Conservation (phyloP, 331 rosid genomes). For the Pyracantha coccinea region DNA sequence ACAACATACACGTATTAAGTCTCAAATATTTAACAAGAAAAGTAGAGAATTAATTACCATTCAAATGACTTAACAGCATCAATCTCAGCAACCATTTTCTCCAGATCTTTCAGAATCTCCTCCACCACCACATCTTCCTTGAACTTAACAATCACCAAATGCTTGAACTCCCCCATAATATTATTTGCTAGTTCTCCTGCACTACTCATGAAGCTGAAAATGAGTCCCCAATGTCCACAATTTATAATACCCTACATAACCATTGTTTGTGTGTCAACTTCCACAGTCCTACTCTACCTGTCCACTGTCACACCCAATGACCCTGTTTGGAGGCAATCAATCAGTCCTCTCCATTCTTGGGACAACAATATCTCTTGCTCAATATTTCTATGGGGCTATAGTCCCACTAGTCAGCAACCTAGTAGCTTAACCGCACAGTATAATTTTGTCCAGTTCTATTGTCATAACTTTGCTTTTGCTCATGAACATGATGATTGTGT, state of each 20-base stretch:
- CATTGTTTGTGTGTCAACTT: constrained; percentile 20
- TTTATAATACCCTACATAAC: constrained; percentile 24
- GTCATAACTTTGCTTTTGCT: neutral
- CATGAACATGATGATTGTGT: neutral
- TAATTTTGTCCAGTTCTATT: neutral
- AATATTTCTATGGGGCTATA: neutral
- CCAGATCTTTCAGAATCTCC: constrained; percentile 60
- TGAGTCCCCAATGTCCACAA: neutral
- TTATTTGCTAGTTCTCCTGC: neutral
- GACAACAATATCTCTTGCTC: constrained; percentile 25
- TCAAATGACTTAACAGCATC: constrained; percentile 74
- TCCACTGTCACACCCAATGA: constrained; percentile 31
- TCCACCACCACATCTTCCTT: constrained; percentile 64
- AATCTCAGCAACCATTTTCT: constrained; percentile 62
- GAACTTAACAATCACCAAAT: constrained; percentile 77
- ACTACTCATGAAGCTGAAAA: neutral
- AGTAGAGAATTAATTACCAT: constrained; percentile 35
- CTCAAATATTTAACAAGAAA: no score
- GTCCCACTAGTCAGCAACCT: constrained; percentile 2
- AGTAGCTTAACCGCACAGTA: neutral
- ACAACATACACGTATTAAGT: no score
- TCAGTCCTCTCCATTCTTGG: constrained; percentile 1
- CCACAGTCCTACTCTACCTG: constrained; percentile 30
- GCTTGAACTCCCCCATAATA: constrained; percentile 74
- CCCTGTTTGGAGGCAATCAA: constrained; percentile 29